Base-by-base conservation (phyloP, 768 basidiomycete species). In the Suillus americanus region DNA sequence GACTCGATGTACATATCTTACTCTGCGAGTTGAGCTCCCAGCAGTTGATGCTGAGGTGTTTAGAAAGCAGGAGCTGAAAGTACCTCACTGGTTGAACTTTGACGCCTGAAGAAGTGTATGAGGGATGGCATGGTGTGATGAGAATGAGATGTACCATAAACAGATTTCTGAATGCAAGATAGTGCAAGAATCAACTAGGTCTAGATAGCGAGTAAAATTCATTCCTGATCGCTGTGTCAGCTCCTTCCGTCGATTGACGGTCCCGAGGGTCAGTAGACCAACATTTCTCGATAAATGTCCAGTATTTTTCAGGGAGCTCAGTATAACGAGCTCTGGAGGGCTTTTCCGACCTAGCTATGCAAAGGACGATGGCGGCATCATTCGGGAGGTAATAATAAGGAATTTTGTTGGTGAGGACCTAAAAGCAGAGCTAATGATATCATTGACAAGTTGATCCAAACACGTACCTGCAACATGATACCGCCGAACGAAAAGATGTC, bases 401-500 rank as follows among this genome's bases (percentile, higher is more conserved):
- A 7, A 35, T 8, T 35, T 35, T 55, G 12, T 55, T 55, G 6
- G 53, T 55, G 20, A 55, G 54, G n/a, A 55, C 33, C 54, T 55
- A 35, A 3, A 14, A 3, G 20, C 1, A 2, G 54, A 35, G 12
- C 5, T 35, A 0, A 7, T 35, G 33, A 55, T 37, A n/a, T 5
- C 28, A 28, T 80, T 78, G 20, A 80, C 73, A 70, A 76, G 3
- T n/a, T 13, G 12, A 55, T n/a, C 30, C 35, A 3, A 3, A 67
- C 67, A 67, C 67, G 8, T 23, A 75, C 73, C 68, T 74, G 73
- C 3, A 68, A 55, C 64, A 74, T 74, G 13, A 77, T 68, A 55
- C 76, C 77, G 8, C 74, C 79, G 60, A 80, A 77, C 2, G 79
- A 79, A 62, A 78, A 85, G 25, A 83, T 77, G 67, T 85, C 84